phyloP scores from a whole-genome alignment of 768 basidiomycete species.

The Boletus reticuloceps region DNA sequence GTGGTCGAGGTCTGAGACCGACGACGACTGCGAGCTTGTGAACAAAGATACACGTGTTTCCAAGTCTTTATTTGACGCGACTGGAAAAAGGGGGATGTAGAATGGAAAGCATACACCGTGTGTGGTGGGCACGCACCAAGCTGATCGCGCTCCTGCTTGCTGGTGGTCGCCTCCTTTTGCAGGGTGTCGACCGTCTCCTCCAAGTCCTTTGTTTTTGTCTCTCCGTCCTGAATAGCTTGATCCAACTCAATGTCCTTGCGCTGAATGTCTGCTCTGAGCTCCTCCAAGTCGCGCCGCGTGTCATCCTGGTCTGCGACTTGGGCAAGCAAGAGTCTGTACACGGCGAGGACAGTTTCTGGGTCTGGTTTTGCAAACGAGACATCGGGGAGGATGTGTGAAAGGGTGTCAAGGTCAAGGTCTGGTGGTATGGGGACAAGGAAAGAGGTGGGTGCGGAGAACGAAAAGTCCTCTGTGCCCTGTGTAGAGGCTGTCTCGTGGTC shows the following conservation, averaged over 20 bases:
- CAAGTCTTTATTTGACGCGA: constrained; percentile 43
- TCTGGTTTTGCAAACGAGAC: constrained; percentile 53
- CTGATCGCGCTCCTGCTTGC: constrained; percentile 63
- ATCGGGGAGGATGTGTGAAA: constrained; percentile 62
- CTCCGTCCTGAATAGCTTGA: constrained; percentile 78
- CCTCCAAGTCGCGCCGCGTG: constrained; percentile 64
- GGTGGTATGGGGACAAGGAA: constrained; percentile 52
- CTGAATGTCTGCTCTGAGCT: constrained; percentile 61
- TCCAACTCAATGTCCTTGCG: constrained; percentile 82
- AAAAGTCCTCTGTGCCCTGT: constrained; percentile 36
- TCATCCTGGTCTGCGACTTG: constrained; percentile 56
- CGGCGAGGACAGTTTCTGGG: constrained; percentile 53
- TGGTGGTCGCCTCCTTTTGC: constrained; percentile 52
- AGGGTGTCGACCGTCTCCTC: constrained; percentile 50
- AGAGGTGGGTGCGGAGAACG: constrained; percentile 15
- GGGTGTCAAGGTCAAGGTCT: constrained; percentile 62
- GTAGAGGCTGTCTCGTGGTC: constrained; percentile 35
- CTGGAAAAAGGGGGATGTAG: constrained; percentile 32
- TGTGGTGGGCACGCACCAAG: constrained; percentile 49
- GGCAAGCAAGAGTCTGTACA: constrained; percentile 62
- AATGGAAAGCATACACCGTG: not conserved
- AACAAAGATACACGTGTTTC: constrained; percentile 57
- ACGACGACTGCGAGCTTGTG: constrained; percentile 56
- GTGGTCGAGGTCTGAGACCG: constrained; percentile 57
- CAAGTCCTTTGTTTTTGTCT: constrained; percentile 55